phyloP scores from a whole-genome alignment of 352 stramenopile genomes.

The Globisporangium sylvaticum region DNA sequence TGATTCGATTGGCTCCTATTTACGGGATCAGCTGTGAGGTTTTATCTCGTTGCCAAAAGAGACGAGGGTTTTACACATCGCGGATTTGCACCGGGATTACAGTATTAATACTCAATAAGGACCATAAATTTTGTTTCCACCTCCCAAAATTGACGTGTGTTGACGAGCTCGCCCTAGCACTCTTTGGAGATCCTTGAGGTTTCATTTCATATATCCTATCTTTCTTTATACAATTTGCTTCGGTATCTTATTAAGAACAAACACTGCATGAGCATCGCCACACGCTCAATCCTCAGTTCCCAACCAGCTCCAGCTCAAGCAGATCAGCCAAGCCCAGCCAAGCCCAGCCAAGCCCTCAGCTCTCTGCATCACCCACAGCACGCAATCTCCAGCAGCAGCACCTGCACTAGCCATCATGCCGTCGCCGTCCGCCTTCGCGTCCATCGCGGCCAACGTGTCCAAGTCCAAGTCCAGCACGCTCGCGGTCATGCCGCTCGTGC shows the following conservation, averaged over 20 bases:
- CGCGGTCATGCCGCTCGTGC: constrained; percentile 52
- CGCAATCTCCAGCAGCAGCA: neutral
- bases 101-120: neutral
- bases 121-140: neutral
- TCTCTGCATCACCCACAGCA: neutral
- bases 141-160: neutral
- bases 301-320: neutral
- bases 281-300: neutral
- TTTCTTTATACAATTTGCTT: neutral
- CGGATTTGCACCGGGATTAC: neutral
- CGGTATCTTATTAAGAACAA: neutral
- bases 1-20: neutral
- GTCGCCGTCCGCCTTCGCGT: constrained; percentile 19
- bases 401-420: constrained; percentile 11
- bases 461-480: constrained; percentile 39
- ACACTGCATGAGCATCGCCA: neutral
- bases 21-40: neutral
- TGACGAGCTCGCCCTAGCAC: no score
- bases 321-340: neutral
- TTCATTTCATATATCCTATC: neutral
- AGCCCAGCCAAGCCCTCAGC: neutral
- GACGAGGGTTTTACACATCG: neutral
- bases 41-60: neutral
- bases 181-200: neutral
- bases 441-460: constrained; percentile 32